phyloP scores from a whole-genome alignment of 345 rosid genomes.

The Heritiera fomes region DNA sequence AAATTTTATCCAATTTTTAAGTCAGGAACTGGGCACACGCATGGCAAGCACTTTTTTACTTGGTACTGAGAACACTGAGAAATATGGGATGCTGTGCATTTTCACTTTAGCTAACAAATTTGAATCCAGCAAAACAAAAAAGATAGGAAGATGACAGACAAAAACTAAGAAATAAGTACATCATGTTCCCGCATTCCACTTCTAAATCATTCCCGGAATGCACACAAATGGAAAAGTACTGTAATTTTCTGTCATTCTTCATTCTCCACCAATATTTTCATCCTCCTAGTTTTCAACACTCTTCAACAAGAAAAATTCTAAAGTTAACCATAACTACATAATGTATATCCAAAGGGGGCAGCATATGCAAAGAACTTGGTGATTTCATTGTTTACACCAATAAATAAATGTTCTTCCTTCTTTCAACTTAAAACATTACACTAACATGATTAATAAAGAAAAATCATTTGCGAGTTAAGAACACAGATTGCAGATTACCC shows the following conservation, averaged over 20 bases:
- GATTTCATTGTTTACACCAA: not conserved
- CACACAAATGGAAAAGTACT: not conserved
- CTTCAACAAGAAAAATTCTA: not conserved
- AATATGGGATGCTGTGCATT: not conserved
- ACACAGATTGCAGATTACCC: constrained; percentile 43
- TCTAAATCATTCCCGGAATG: not conserved
- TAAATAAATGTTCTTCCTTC: not conserved
- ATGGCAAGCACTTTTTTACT: not conserved
- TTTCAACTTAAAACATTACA: not conserved
- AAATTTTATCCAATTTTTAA: not conserved
- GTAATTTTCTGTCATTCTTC: constrained; percentile 1
- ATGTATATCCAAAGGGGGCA: not conserved
- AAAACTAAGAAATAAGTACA: not conserved
- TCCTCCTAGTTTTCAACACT: constrained; percentile 13
- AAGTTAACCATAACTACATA: not conserved
- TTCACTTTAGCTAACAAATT: not conserved
- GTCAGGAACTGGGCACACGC: not conserved
- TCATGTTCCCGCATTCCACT: not conserved
- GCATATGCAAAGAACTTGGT: not conserved
- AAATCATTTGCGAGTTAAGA: constrained; percentile 18
- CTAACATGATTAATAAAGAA: not conserved
- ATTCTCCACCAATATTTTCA: not conserved
- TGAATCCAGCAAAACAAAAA: not conserved
- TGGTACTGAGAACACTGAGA: not conserved
- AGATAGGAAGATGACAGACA: not conserved